Evolutionary conservation across 2,329 filamentous ascomycete genomes (phyloP), one percentile per base, ranked within the genome.

Genomic region (Leptographium wingfieldii): DNA sequence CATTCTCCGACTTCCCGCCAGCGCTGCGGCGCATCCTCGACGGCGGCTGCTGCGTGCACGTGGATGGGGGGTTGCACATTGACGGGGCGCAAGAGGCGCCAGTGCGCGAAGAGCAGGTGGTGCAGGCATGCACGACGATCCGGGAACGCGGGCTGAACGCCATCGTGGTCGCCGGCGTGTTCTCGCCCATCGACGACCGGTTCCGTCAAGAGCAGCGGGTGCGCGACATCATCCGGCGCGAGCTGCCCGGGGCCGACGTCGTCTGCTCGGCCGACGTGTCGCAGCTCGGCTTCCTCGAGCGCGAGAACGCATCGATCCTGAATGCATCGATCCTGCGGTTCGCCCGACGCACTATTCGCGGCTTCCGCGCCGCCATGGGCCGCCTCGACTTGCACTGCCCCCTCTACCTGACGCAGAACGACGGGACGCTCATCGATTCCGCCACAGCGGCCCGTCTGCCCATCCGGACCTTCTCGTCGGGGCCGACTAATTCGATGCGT

Each of bases 121-220:
- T 60, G n/a, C 59, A 49, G 12, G 59, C 60, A n/a, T 60, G 58
- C 52, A 22, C 43, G 3, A 54, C 35, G 25, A 69, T 72, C 59
- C 63, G 62, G 33, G 56, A 58, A n/a, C 63, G 64, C 16, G 63
- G 68, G 3, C 51, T 71, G 69, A 66, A 58, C 25, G 74, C 73
- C 48, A 71, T 85, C 2, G 81, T 82, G 0, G 70, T 85, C 5
- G 76, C 78, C 5, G 81, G 81, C 2, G 76, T 83, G 10, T 84
- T 81, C 68, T 80, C 78, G 10, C 80, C 81, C 0, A 79, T 83
- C 29, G 81, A 85, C 65, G 75, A 77, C 11, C 64, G 73, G 3
- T 76, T 76, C 64, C 69, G 68, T 51, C 81, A 84, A 66, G 81
- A 83, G 68, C 71, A 77, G 48, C 68, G 72, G 3, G 79, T 78